Evolutionary conservation across 1,284 basidiomycete genomes (phyloP), one percentile per base, ranked within the genome.

Genomic region (Bjerkandera adusta): DNA sequence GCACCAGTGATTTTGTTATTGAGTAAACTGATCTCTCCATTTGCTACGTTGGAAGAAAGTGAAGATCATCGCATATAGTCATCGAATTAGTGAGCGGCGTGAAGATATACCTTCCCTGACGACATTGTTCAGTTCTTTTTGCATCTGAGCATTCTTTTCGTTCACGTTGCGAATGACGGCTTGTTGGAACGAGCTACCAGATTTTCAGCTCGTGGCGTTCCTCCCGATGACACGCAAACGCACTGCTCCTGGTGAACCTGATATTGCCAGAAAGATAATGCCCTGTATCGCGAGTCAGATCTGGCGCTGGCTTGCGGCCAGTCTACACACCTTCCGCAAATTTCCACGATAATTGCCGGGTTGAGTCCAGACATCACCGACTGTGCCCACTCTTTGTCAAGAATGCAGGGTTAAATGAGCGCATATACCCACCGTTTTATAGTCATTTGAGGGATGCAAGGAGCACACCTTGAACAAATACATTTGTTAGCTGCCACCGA

Each of bases 201-300:
- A 2, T 11, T 25, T 13, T 22, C 27, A 43, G 21, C 20, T 39
- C 18, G 21, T 4, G 22, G 43, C 2, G 21, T 26, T 34, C 24
- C 33, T 24, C 0, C 20, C 34, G 26, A 25, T 21, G 8, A n/a
- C n/a, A 18, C 18, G 36, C 24, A 12, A 30, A 55, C 69, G 56
- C 53, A 87, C 88, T 77, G 81, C 68, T 92, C 89, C 68, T 92
- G 89, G 52, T 89, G 85, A 38, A 82, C 77, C 58, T 92, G 89
- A 62, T 92, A 92, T 61, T 89, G 86, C 89, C 89, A 92, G 63
- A 92, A 92, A 6, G 87, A 85, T 49, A 91, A 76, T 4, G 87
- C 85, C 26, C 85, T 89, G 50, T n/a, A 36, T 7, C 10, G 11
- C 26, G 36, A 20, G 22, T 25, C 10, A 36, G 27, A 24, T 38